These are phyloP conservation scores for Pisolithus thermaeus DNA, from an alignment of 1,284 basidiomycete species.

Conservation along the genomic window DNA sequence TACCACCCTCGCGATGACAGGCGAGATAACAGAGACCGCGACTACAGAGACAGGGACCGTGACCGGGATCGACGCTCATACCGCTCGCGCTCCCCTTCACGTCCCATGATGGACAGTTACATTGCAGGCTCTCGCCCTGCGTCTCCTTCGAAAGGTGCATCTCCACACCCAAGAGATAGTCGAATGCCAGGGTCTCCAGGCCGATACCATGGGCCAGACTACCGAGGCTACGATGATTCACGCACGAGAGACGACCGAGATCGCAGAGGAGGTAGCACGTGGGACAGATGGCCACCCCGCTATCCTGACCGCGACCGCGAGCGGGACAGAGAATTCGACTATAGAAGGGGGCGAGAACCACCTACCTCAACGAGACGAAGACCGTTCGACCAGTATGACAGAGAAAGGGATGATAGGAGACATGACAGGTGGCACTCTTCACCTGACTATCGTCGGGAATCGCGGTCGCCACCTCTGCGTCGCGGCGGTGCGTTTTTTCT, in stretches of 20 bases:
- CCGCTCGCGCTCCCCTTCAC: constrained; percentile 1
- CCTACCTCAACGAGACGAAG: not conserved
- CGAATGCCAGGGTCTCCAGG: not conserved
- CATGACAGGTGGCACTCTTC: constrained; percentile 10
- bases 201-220: constrained; percentile 9
- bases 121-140: not conserved
- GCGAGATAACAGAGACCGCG: constrained; percentile 15
- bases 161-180: not conserved
- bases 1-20: constrained; percentile 17
- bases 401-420: constrained; percentile 15
- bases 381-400: constrained; percentile 1
- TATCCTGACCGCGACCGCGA: constrained; percentile 15
- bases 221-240: constrained; percentile 16
- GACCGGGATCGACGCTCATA: constrained; percentile 1
- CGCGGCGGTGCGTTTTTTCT: constrained; percentile 6
- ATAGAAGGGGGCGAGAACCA: constrained; percentile 8
- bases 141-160: not conserved
- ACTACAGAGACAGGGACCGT: constrained; percentile 1
- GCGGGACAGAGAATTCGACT: constrained; percentile 19
- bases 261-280: not conserved
- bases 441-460: constrained; percentile 3
- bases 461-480: constrained; percentile 12
- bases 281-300: not conserved
- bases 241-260: constrained; percentile 15
- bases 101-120: constrained; percentile 1